Evolutionary conservation across 441 rosid species (phyloP).

Genomic region (Melastoma candidum): DNA sequence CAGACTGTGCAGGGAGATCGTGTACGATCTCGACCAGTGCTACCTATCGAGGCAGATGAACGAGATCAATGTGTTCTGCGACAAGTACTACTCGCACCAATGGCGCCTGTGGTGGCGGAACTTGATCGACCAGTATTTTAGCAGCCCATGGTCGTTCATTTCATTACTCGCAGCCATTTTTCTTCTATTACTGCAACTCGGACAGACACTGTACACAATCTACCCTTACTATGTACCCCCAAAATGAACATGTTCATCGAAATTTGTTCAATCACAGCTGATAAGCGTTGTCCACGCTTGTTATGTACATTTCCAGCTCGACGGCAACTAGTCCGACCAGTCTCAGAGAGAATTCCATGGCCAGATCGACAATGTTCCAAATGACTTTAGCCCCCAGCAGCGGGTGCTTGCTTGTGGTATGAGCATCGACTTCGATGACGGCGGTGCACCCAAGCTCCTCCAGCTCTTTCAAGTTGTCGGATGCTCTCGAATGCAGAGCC

Average conservation of each 20-base stretch:
- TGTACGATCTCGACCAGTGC: constrained; percentile 6
- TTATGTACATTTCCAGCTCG: too few species aligned
- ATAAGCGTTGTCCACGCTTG: too few species aligned
- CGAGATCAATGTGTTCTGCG: not conserved
- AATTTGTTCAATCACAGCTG: too few species aligned
- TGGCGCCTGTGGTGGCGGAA: constrained; percentile 2
- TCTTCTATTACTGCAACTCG: not conserved
- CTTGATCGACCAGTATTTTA: not conserved
- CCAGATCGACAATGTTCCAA: too few species aligned
- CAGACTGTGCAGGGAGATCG: constrained; percentile 7
- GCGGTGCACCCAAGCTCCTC: constrained; percentile 23
- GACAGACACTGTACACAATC: constrained; percentile 1
- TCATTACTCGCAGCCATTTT: constrained; percentile 1
- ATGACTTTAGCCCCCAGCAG: constrained; percentile 2
- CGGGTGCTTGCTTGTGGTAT: constrained; percentile 22
- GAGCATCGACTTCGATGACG: constrained; percentile 27
- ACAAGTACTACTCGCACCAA: not conserved
- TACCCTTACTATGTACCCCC: constrained; percentile 3
- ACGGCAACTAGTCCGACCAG: too few species aligned
- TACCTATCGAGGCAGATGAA: constrained; percentile 1
- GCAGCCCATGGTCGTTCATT: constrained; percentile 10
- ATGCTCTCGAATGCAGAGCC: constrained; percentile 13
- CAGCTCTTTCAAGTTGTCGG: constrained; percentile 21
- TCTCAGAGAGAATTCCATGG: too few species aligned
- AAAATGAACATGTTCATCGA: too few species aligned